Percentiles rank a stretch among this genome's conserved stretches.
phyloP scores from a whole-genome alignment of 305 asterid genomes.

The Solanum hybrid region DNA sequence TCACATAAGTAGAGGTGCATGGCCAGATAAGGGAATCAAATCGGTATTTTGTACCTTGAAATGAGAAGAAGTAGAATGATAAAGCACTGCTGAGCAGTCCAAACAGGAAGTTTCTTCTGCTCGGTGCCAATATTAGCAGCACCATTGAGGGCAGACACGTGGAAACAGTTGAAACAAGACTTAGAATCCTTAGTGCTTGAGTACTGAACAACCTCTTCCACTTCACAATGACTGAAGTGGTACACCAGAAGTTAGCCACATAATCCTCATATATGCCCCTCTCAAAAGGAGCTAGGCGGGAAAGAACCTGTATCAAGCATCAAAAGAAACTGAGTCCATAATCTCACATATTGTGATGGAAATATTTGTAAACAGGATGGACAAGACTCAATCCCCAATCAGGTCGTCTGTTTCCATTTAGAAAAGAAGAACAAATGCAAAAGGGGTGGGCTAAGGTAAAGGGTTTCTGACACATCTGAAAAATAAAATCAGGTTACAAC shows the following conservation, averaged over 20 bases:
- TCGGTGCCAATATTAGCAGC: conserved; percentile 61
- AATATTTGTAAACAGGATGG: neutral
- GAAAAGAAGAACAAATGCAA: neutral
- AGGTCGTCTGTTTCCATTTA: neutral
- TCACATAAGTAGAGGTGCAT: neutral
- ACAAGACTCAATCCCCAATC: neutral
- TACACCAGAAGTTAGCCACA: conserved; percentile 96
- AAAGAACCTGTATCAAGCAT: conserved; percentile 65
- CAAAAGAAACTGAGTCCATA: conserved; percentile 14
- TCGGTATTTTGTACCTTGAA: conserved; percentile 62
- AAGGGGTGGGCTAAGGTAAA: neutral
- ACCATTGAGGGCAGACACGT: conserved; percentile 70
- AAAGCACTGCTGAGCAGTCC: conserved; percentile 76
- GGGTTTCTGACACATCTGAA: neutral
- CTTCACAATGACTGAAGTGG: conserved; percentile 71
- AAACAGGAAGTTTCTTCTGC: conserved; percentile 59
- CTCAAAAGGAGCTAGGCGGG: conserved; percentile 93
- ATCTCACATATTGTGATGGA: neutral
- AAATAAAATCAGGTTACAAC: neutral
- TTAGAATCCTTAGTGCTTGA: conserved; percentile 49
- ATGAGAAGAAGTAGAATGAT: conserved; percentile 85
- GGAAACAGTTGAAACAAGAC: conserved; percentile 71
- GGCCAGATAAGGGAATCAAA: conserved; percentile 6
- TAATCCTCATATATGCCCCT: conserved; percentile 96
- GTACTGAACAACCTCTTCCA: conserved; percentile 90